Base-by-base conservation (phyloP, 2,329 filamentous ascomycete species). In the Botrytis pseudocinerea region DNA sequence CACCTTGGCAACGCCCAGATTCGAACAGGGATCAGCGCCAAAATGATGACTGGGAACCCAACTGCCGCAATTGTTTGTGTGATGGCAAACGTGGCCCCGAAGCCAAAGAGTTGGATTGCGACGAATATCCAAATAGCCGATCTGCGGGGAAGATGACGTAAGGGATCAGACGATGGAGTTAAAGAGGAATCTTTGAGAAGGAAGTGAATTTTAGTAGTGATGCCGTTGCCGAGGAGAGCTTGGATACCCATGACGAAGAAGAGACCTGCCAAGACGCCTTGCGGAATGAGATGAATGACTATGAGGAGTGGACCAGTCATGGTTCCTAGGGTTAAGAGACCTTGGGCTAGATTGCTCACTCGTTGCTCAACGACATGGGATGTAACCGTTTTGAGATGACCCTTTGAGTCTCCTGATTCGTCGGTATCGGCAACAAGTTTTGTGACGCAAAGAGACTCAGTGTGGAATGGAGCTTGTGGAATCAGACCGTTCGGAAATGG, bases 191-290 rank as follows among this genome's bases (percentile, higher is more conserved):
- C 93, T 75, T 89, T 87, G 1, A 85, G 82, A 1, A 95, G 85
- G 81, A 93, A 95, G 35, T 93, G 80, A 14, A 95, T 80, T 82
- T 95, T 95, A 74, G 86, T 83, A 0, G 92, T 95, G 79, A 95
- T 93, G 35, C 92, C 92, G 80, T 95, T 95, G 38, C 84, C 90
- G 79, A 90, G 87, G 46, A 95, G 88, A 4, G 92, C 92, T 82
- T 95, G 91, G 74, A 93, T 86, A 60, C 92, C 93, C 93, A 95
- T 95, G 80, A 94, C 88, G 82, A 95, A 95, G 85, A 95, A 95
- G 40, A 95, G 86, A 0, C 93, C 93, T 0, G 92, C 93, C 72
- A 95, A 87, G 1, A 95, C 92, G 74, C 90, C 92, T 79, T 94
- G 92, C 0, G 93, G 93, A 76, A 95, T 93, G 16, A 94, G 87